These are phyloP conservation scores for Oryza rufipogon DNA, from an alignment of 176 grass and related monocot species.

Conservation along the genomic window DNA sequence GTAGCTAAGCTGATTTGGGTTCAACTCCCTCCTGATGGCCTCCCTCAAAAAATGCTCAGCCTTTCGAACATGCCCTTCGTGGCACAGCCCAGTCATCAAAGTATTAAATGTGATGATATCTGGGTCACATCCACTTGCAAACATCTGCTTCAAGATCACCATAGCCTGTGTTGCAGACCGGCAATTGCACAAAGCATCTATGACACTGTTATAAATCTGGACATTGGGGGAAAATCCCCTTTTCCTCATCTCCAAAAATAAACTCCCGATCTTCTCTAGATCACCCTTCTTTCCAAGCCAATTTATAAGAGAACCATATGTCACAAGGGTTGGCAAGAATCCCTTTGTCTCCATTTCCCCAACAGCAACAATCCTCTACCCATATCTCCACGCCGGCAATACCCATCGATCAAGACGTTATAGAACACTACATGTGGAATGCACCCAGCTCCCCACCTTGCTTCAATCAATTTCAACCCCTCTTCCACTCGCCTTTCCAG, in stretches of 20 bases:
- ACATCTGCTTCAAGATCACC: slow-evolving; percentile 70
- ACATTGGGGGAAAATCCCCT: slow-evolving; percentile 59
- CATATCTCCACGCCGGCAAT: slow-evolving; percentile 52
- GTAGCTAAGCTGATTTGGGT: slow-evolving; percentile 65
- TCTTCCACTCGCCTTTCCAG: slow-evolving; percentile 69
- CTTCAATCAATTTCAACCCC: slow-evolving; percentile 66
- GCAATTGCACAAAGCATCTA: slow-evolving; percentile 54
- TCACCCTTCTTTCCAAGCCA: slow-evolving; percentile 66
- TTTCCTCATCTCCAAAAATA: slow-evolving; percentile 64
- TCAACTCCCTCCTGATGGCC: slow-evolving; percentile 58
- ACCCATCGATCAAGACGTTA: slow-evolving; percentile 72
- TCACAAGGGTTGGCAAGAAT: slow-evolving; percentile 63
- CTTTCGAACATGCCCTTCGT: slow-evolving; percentile 42
- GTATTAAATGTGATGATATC: slow-evolving; percentile 75
- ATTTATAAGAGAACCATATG: slow-evolving; percentile 64
- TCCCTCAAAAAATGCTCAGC: slow-evolving; percentile 61
- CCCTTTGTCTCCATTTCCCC: slow-evolving; percentile 71
- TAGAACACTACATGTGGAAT: slow-evolving; percentile 65
- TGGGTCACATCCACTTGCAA: slow-evolving; percentile 41
- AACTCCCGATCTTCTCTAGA: slow-evolving; percentile 43
- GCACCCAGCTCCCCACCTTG: slow-evolving; percentile 74
- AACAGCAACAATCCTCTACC: slow-evolving; percentile 57
- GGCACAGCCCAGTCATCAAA: slow-evolving; percentile 65
- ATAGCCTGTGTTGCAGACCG: slow-evolving; percentile 53
- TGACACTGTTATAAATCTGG: slow-evolving; percentile 73